phyloP scores from a whole-genome alignment of 345 rosid species.

The Euphorbia pulcherrima region DNA sequence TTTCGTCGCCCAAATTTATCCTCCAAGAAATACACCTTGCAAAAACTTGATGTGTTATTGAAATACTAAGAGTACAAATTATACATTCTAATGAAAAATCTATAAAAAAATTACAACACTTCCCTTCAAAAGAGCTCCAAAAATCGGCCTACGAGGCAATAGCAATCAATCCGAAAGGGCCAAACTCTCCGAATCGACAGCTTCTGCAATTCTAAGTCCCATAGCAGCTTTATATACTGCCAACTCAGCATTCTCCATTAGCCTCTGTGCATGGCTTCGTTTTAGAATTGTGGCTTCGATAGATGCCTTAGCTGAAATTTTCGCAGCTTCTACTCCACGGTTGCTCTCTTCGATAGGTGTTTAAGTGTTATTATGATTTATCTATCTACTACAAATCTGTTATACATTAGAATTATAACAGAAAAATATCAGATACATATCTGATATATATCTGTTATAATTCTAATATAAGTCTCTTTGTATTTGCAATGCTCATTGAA shows the following conservation, averaged over 20 bases:
- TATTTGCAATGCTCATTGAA: too few relatives aligned
- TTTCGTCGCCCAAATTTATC: not conserved
- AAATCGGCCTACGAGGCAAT: not conserved
- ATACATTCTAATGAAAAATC: conserved; percentile 33
- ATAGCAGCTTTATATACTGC: conserved; percentile 68
- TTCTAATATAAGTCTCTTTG: too few relatives aligned
- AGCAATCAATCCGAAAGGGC: conserved; percentile 30
- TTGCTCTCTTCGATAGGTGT: too few relatives aligned
- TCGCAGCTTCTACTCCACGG: conserved; percentile 52
- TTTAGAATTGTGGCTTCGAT: conserved; percentile 48
- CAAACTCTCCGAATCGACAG: conserved; percentile 37
- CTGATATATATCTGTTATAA: too few relatives aligned
- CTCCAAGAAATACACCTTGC: conserved; percentile 12
- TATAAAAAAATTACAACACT: conserved; percentile 34
- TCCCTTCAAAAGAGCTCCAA: conserved; percentile 15
- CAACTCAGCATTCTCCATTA: conserved; percentile 75
- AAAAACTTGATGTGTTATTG: conserved; percentile 31
- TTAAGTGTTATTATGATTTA: too few relatives aligned
- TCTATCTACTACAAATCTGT: too few relatives aligned
- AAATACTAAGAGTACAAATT: conserved; percentile 44
- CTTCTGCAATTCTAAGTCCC: conserved; percentile 67
- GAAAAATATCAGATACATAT: too few relatives aligned
- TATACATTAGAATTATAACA: too few relatives aligned
- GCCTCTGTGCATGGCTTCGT: conserved; percentile 63
- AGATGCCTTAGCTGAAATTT: conserved; percentile 31